Conservation (phyloP, 192 early-diverging fungal genomes). For the Cetraspora pellucida region DNA sequence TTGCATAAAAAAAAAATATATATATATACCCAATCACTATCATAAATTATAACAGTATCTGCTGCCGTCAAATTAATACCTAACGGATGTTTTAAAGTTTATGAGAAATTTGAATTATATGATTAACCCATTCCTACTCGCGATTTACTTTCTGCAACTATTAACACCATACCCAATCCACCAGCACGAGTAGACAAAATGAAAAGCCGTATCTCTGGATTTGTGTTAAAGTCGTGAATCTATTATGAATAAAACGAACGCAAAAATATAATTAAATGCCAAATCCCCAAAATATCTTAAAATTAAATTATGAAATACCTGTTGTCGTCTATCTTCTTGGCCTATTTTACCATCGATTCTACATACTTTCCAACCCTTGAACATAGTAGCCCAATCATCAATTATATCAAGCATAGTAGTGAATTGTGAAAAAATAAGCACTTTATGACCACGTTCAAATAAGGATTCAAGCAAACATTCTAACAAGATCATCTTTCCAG, state of each 20-base stretch:
- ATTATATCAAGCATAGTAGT: slow-evolving; percentile 87
- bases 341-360: slow-evolving; percentile 86
- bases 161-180: slow-evolving; percentile 67
- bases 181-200: slow-evolving; percentile 94
- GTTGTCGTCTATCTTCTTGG: slow-evolving; percentile 78
- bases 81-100: too few relatives aligned
- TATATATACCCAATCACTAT: slow-evolving; percentile 86
- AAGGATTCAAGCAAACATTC: slow-evolving; percentile 80
- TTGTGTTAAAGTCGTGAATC: slow-evolving; percentile 77
- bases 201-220: slow-evolving; percentile 71
- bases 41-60: slow-evolving; percentile 95
- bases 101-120: too few relatives aligned
- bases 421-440: slow-evolving; percentile 95
- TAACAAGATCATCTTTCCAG: slow-evolving; percentile 89
- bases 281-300: background rate
- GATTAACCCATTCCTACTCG: too few relatives aligned
- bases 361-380: slow-evolving; percentile 80
- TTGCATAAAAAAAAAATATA: background rate
- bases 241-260: slow-evolving; percentile 1
- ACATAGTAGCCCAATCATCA: slow-evolving; percentile 83
- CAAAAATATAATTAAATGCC: too few relatives aligned
- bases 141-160: too few relatives aligned
- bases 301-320: slow-evolving; percentile 27
- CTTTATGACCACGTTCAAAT: slow-evolving; percentile 83
- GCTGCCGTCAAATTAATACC: slow-evolving; percentile 93